A percentile compares a stretch with the other conserved stretches of the same genome.
phyloP scores from a whole-genome alignment of 768 basidiomycete genomes.

The Lentinula lateritia region DNA sequence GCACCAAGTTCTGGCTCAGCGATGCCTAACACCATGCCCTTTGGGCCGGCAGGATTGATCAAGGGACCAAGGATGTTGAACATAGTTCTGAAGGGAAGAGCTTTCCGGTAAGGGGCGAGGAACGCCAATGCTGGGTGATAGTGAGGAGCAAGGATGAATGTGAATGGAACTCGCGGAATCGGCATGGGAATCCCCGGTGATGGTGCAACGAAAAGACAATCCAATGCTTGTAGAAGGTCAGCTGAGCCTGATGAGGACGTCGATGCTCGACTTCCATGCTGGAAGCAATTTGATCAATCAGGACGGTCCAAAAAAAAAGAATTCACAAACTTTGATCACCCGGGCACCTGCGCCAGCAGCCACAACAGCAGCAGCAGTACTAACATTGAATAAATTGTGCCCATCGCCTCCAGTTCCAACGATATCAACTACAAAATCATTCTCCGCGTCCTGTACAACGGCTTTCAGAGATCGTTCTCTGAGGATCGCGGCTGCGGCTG shows the following conservation, averaged over 20 bases:
- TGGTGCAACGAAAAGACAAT: slow-evolving; percentile 67
- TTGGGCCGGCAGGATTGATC: slow-evolving; percentile 84
- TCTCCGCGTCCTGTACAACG: slow-evolving; percentile 47
- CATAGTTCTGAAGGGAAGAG: slow-evolving; percentile 91
- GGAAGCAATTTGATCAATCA: slow-evolving; percentile 9
- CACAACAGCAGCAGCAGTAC: slow-evolving; percentile 88
- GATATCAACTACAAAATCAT: slow-evolving; percentile 71
- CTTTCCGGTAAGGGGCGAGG: slow-evolving; percentile 78
- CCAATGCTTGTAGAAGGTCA: slow-evolving; percentile 83
- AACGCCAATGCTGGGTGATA: slow-evolving; percentile 85
- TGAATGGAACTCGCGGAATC: slow-evolving; percentile 71
- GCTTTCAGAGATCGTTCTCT: slow-evolving; percentile 64
- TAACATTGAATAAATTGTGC: slow-evolving; percentile 94
- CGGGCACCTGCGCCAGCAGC: slow-evolving; percentile 92
- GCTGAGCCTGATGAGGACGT: slow-evolving; percentile 94
- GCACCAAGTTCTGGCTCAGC: slow-evolving; percentile 79
- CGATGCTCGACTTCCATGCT: slow-evolving; percentile 91
- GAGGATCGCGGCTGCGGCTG: slow-evolving; percentile 73
- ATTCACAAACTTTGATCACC: slow-evolving; percentile 74
- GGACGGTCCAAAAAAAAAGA: neutral
- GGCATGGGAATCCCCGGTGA: slow-evolving; percentile 50
- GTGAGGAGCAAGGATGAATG: slow-evolving; percentile 90
- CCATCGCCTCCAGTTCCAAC: slow-evolving; percentile 96
- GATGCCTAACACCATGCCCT: slow-evolving; percentile 88
- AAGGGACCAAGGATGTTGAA: slow-evolving; percentile 95